Evolutionary conservation across 2,329 filamentous ascomycete species (phyloP), one percentile per base, ranked within the genome.

Genomic region (Sporothrix curviconia): DNA sequence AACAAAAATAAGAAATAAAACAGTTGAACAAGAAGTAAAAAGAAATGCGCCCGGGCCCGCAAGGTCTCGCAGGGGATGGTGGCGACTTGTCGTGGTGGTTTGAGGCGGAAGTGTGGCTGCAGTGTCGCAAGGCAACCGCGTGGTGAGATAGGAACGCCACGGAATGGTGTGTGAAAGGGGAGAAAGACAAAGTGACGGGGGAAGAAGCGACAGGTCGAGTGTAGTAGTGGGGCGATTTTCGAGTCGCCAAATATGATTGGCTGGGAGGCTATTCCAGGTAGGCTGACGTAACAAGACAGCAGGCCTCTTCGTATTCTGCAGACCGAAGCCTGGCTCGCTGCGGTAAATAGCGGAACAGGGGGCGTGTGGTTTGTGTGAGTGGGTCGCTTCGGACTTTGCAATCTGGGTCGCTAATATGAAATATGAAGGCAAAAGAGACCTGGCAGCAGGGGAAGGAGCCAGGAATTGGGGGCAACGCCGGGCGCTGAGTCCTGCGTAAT

Each of bases 261-360:
- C 34, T 55, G 58, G 22, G 5, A 28, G n/a, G 30, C 36, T 17
- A 17, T 22, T 12, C 24, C n/a, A 36, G 34, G 53, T 28, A 55
- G 47, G 62, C 64, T 65, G 64, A 65, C 63, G 64, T 65, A 64
- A 63, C 58, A 34, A 17, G 54, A 44, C 28, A 56, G 34, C 19
- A 46, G 46, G 24, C 34, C 36, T 28, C 12, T 40, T 47, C 46
- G 57, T 58, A 56, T 55, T 49, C 44, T 53, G 51, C 34, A 56
- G 39, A 57, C 28, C 55, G 54, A 17, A 49, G 46, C 47, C 53
- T 55, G 46, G 28, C 55, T 55, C 36, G 51, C 22, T 51, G 42
- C 37, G 50, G 42, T 15, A 42, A 22, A 37, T 28, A 28, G 47
- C 25, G 34, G n/a, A 8, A 6, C 12, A 22, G 36, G 53, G 39